Base-by-base conservation (phyloP, 2,329 filamentous ascomycete genomes). In the Tolypocladium nubicola region DNA sequence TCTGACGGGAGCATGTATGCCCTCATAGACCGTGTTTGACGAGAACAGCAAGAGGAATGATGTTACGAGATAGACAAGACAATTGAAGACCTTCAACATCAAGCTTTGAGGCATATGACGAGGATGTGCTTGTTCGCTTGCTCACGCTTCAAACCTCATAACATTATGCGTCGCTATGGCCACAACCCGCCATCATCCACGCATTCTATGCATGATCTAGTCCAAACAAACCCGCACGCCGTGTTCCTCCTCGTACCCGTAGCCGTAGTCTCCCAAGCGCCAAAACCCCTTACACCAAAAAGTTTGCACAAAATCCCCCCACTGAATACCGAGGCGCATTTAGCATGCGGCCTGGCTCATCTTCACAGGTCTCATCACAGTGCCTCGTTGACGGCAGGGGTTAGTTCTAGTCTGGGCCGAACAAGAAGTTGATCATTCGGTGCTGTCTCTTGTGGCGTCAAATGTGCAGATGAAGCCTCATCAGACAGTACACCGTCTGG, bases 1-100 rank as follows among this genome's bases (percentile, higher is more conserved):
- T 37, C 10, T 33, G 47, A n/a, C 47, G 19, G 47, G 47, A 52
- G 47, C 19, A 21, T 16, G 16, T 37, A 52, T 52, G 30, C 35
- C 33, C 30, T 21, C 37, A 19, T 37, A 52, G 30, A 52, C 30
- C 10, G 16, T 26, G 26, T 26, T 37, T 41, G 50, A 21, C 37
- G 56, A 57, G 40, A 55, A 62, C 58, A 39, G 50, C 47, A 43
- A 43, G 47, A 55, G 52, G 60, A 58, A 68, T 56, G 62, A 66
- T 55, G 55, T 61, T 61, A 61, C 54, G 62, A 65, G 59, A 66
- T 61, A 65, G 63, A 69, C 58, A 61, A 66, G 59, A 66, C 54
- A 57, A 59, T 58, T 58, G 61, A 61, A 58, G 56, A 57, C 43
- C 47, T 35, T 14, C 10, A 21, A 14, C 30, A 52, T 13, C 7